These are phyloP conservation scores for Fomitopsis pinicola DNA, from an alignment of 1,284 basidiomycete genomes.

Conservation along the genomic window DNA sequence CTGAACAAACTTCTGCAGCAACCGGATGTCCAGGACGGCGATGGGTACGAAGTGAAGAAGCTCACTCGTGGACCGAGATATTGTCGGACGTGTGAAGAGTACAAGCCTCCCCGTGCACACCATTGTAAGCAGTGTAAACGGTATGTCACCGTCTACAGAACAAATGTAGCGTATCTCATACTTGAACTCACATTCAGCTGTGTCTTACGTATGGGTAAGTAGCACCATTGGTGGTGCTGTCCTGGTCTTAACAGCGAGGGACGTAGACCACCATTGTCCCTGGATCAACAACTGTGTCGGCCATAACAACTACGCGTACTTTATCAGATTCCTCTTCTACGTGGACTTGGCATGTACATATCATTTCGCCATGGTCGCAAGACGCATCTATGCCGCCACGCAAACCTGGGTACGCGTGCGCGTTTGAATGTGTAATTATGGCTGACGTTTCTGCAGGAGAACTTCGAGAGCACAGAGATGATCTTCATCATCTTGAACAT, in stretches of 20 bases:
- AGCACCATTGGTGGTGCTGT: slow-evolving; percentile 4
- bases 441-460: slow-evolving; percentile 45
- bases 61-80: slow-evolving; percentile 75
- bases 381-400: slow-evolving; percentile 53
- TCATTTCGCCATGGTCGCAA: slow-evolving; percentile 75
- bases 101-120: slow-evolving; percentile 78
- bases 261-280: slow-evolving; percentile 86
- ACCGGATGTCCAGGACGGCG: slow-evolving; percentile 63
- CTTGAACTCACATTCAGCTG: slow-evolving; percentile 43
- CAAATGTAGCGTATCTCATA: background rate
- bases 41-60: slow-evolving; percentile 86
- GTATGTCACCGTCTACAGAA: slow-evolving; percentile 34
- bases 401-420: slow-evolving; percentile 44
- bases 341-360: slow-evolving; percentile 88
- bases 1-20: slow-evolving; percentile 39
- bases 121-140: slow-evolving; percentile 86
- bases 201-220: slow-evolving; percentile 75
- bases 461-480: slow-evolving; percentile 67
- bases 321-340: slow-evolving; percentile 88
- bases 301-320: slow-evolving; percentile 86
- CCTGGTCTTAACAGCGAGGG: background rate
- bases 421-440: background rate
- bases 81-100: slow-evolving; percentile 74
- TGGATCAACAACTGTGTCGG: slow-evolving; percentile 93
- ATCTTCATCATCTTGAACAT: slow-evolving; percentile 89